Evolutionary conservation across 331 rosid species (phyloP).

Genomic region (Rosa hybrid): DNA sequence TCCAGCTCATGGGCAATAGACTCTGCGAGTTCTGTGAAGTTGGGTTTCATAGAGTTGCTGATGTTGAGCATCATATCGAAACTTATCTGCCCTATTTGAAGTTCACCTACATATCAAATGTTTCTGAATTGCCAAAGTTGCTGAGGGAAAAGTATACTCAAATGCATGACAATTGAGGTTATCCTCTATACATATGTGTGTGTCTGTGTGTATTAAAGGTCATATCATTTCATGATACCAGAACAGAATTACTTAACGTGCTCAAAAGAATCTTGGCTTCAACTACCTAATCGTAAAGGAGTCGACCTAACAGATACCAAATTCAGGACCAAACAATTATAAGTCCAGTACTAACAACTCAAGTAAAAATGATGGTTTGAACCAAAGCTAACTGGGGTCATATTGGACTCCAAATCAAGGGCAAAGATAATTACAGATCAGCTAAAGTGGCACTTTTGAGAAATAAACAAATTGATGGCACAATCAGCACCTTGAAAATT

Average conservation of each 20-base stretch:
- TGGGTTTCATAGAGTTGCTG: slow-evolving; percentile 38
- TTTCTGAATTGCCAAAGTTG: background rate
- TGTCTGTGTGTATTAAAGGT: background rate
- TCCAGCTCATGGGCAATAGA: slow-evolving; percentile 45
- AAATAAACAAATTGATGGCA: background rate
- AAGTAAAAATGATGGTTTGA: background rate
- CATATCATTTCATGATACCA: background rate
- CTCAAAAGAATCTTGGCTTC: background rate
- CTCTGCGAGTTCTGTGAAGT: slow-evolving; percentile 45
- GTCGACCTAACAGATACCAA: background rate
- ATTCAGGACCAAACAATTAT: background rate
- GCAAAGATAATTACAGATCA: background rate
- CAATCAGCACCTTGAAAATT: background rate
- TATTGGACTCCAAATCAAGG: background rate
- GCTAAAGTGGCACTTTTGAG: background rate
- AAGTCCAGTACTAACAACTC: background rate
- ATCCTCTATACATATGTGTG: background rate
- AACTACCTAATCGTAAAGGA: background rate
- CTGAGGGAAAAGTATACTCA: slow-evolving; percentile 1
- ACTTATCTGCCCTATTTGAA: slow-evolving; percentile 41
- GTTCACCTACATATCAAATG: slow-evolving; percentile 31
- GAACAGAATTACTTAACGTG: background rate
- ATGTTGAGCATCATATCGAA: slow-evolving; percentile 44
- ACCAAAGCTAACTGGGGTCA: background rate
- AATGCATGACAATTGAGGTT: background rate